Conservation (phyloP, 2,329 filamentous ascomycete genomes). For the Pleurostoma richardsiae region DNA sequence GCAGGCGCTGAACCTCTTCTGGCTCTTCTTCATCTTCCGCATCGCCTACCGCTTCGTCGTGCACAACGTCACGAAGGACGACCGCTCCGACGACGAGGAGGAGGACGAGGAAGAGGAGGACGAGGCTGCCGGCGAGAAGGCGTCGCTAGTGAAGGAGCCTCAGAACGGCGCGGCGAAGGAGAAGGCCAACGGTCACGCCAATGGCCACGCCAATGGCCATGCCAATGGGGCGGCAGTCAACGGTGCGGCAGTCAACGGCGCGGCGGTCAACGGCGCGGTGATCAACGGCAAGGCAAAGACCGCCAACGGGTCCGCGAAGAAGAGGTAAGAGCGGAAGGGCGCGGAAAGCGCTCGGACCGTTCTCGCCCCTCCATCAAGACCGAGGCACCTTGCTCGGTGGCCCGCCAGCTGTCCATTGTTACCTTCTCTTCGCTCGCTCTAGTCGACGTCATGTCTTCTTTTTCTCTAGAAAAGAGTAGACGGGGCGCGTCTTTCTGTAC, state of each 20-base stretch:
- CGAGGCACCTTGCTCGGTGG: no score
- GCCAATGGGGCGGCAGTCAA: neutral
- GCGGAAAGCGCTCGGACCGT: neutral
- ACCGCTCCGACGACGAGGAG: conserved; percentile 65
- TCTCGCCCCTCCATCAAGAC: neutral
- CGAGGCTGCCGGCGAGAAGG: conserved; percentile 16
- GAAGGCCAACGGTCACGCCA: conserved; percentile 12
- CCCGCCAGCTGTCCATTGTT: no score
- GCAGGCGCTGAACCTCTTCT: conserved; percentile 75
- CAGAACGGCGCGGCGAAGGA: neutral
- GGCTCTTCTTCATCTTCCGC: conserved; percentile 72
- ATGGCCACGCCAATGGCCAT: conserved; percentile 2
- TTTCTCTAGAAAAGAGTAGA: conserved; percentile 8
- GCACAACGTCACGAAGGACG: conserved; percentile 59
- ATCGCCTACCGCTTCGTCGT: conserved; percentile 68
- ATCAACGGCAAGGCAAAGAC: conserved; percentile 17
- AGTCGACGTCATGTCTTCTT: neutral
- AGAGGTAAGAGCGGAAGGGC: conserved; percentile 1
- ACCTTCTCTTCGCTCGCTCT: neutral
- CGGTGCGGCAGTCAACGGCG: conserved; percentile 16
- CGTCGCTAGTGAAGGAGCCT: conserved; percentile 1
- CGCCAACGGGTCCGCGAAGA: conserved; percentile 14
- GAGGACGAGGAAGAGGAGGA: conserved; percentile 48
- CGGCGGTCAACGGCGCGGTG: conserved; percentile 1
- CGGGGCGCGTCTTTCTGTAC: no score